phyloP scores from a whole-genome alignment of 192 early-diverging fungal species.

The Kappamyces sp. region DNA sequence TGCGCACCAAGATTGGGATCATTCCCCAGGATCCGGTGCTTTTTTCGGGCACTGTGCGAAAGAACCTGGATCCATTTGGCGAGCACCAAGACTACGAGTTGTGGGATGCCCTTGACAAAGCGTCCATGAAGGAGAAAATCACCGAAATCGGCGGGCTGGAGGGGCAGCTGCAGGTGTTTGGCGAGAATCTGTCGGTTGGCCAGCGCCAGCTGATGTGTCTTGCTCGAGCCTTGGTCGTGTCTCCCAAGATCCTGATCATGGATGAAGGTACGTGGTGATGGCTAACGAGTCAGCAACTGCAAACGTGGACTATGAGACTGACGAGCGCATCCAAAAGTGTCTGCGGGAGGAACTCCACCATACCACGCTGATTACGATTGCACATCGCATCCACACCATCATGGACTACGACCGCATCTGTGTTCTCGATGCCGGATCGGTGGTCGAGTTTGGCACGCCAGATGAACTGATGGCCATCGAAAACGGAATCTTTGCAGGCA shows the following conservation, averaged over 20 bases:
- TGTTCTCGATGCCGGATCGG: slow-evolving; percentile 8
- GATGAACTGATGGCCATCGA: not conserved
- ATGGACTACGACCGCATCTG: slow-evolving; percentile 19
- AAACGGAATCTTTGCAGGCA: no score
- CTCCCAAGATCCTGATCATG: slow-evolving; percentile 44
- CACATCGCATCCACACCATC: slow-evolving; percentile 38
- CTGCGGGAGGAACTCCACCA: slow-evolving; percentile 56
- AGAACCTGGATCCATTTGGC: slow-evolving; percentile 59
- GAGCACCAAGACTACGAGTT: slow-evolving; percentile 57
- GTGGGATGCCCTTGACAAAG: slow-evolving; percentile 61
- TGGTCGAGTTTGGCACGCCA: slow-evolving; percentile 16
- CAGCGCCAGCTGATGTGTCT: slow-evolving; percentile 59
- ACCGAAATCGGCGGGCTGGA: slow-evolving; percentile 56
- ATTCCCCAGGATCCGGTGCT: slow-evolving; percentile 61
- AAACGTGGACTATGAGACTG: slow-evolving; percentile 71
- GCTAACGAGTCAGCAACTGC: slow-evolving; percentile 16
- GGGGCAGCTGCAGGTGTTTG: slow-evolving; percentile 62
- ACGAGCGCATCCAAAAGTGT: slow-evolving; percentile 66
- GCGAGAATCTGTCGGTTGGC: slow-evolving; percentile 81
- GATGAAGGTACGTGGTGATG: slow-evolving; percentile 29
- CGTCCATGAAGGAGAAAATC: slow-evolving; percentile 62
- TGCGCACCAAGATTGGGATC: slow-evolving; percentile 60
- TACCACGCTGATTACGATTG: slow-evolving; percentile 63
- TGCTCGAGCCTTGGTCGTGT: slow-evolving; percentile 46
- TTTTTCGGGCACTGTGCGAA: slow-evolving; percentile 31